These are phyloP conservation scores for Nicotiana paniculata DNA, from an alignment of 257 asterid genomes.

Conservation along the genomic window DNA sequence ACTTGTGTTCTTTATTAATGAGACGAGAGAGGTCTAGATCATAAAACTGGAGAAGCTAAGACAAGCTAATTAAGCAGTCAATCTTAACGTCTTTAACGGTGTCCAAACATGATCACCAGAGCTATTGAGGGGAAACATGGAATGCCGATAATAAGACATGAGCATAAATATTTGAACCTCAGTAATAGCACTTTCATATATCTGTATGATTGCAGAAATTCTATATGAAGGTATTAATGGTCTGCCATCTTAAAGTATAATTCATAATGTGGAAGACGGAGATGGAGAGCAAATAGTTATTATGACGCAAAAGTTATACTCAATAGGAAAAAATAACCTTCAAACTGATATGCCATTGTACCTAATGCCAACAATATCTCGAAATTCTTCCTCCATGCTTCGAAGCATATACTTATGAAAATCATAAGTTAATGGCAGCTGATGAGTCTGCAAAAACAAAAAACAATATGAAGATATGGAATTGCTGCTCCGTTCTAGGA, in stretches of 20 bases:
- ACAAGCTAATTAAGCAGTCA: background rate
- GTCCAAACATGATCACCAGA: background rate
- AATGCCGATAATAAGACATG: background rate
- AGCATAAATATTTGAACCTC: background rate
- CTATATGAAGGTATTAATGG: background rate
- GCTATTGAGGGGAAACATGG: background rate
- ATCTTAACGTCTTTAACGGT: background rate
- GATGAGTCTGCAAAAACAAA: slow-evolving; percentile 64
- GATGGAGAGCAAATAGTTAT: background rate
- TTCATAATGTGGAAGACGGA: background rate
- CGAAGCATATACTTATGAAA: slow-evolving; percentile 94
- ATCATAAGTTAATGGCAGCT: slow-evolving; percentile 76
- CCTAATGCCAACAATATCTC: slow-evolving; percentile 95
- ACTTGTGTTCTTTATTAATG: no score
- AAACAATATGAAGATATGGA: background rate
- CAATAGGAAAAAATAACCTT: background rate
- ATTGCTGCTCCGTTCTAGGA: background rate
- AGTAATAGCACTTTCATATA: background rate
- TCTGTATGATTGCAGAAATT: background rate
- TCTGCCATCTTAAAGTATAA: background rate
- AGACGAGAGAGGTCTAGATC: no score
- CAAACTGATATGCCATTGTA: slow-evolving; percentile 18
- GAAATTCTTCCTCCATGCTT: slow-evolving; percentile 97
- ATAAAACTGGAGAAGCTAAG: background rate
- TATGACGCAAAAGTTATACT: background rate